Base-by-base conservation (phyloP, 2,329 filamentous ascomycete species). In the Lasiodiplodia sp. region DNA sequence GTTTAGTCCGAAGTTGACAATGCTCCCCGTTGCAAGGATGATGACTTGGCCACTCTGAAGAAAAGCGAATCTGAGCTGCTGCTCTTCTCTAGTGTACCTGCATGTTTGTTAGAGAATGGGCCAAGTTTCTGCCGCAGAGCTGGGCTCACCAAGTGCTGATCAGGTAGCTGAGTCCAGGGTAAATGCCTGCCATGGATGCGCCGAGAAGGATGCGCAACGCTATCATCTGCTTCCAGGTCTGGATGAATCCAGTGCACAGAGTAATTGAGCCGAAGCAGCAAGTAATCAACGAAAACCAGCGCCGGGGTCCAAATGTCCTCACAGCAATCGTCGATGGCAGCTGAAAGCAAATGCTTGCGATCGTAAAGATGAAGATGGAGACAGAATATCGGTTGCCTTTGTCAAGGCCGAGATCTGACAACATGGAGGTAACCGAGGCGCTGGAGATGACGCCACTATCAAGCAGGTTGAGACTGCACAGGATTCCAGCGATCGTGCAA, bases 311-410 rank as follows among this genome's bases (percentile, higher is more conserved):
- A 60, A 91, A 82, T 1, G 87, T 84, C 57, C 90, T 84, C 34
- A 91, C 88, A 1, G 88, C 87, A 55, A 92, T 84, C 0, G 90
- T 92, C 1, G 88, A 88, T 0, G 90, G 90, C 8, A 92, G 80
- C 75, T 92, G 90, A 73, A 91, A 92, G 11, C 85, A 84, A 51
- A 92, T 89, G 73, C 86, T 88, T 5, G 89, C 84, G 67, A 92
- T 85, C 11, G 90, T 92, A 78, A 92, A 92, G 75, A 92, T 91
- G 80, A 92, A 90, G 68, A 93, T 92, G 25, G 88, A 86, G 4
- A 92, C 86, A 1, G 88, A 90, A 72, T 90, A 92, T 49, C 90
- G 84, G 71, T 90, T 87, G 25, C 90, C 90, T 52, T 81, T 75
- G 11, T 87, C 84, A 14, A 92, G 81, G 18, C 85, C 84, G 52